Base-by-base conservation (phyloP, 306 rosid species). In the Cicer arietinum region DNA sequence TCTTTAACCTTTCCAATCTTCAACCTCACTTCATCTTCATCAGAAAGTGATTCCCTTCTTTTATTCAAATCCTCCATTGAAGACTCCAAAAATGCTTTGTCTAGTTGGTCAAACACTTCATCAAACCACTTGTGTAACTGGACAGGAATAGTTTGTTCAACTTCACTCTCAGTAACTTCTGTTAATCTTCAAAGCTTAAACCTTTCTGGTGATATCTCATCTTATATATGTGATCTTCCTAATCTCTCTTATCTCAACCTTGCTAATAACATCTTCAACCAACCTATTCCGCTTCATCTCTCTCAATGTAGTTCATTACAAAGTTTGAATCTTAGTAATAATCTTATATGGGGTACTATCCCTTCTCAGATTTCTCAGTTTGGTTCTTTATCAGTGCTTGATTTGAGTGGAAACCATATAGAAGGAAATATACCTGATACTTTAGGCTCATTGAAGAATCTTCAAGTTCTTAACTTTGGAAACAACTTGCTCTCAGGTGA, bases 221-320 rank as follows among this genome's bases (percentile, higher is more conserved):
- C 97, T 56, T 78, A 89, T 3, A 67, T 92, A 6, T 94, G 99
- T 66, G 80, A 81, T 57, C 93, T 94, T 69, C 88, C 76, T 20
- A 66, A 77, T 39, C 85, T 94, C 25, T 77, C 90, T n/a, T 53
- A 75, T 64, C 95, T 94, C 53, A 92, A 90, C 73, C 96, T 94
- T 56, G 97, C 99, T 44, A 91, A 89, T 65, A 94, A 94, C 44
- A 64, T 73, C 22, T 92, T 94, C 77, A 90, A 86, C 86, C 90
- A 94, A 30, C 85, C 99, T 56, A 94, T 94, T n/a, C 99, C 97
- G 74, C 99, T 94, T 47, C 97, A 89, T 42, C 97, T 94, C 70
- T 86, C 99, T 50, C 85, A 73, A 76, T 94, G 99, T 54, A 74
- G 78, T 53, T 82, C 88, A 7, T 77, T 94, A 85, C 81, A 89